Evolutionary conservation across 2,329 filamentous ascomycete genomes (phyloP), one percentile per base, ranked within the genome.

Genomic region (Endothia cerciana): DNA sequence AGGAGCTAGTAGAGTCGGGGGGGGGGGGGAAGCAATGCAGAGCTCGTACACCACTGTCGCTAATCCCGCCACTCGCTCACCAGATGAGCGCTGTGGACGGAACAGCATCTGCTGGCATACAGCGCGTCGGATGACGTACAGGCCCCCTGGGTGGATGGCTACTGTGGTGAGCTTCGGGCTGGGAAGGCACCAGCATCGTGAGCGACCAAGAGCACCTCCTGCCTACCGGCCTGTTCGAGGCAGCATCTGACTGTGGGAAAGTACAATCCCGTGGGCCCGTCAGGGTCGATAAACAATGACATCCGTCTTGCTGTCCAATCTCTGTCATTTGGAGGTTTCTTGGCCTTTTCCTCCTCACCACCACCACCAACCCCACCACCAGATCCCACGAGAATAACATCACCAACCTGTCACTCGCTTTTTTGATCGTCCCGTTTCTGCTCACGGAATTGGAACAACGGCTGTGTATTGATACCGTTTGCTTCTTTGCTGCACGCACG

Each of bases 371-470:
- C 36, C 11, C 17, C 57, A 56, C 33, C 43, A 41, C 60, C 59
- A 41, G 28, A 41, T 53, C 36, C 33, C 60, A 63, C 59, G 33
- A 65, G 40, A 62, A 60, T 45, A 40, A 59, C 56, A 62, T 66
- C 66, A 45, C 64, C 66, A 61, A 43, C 66, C 66, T 62, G 33
- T 22, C 60, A 49, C 63, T 68, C 60, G 33, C 22, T 68, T 68
- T 68, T 68, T 68, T 68, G 66, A 68, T 68, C 66, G 66, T 51
- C 47, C 61, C 45, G 55, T 41, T 49, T 43, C 28, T 43, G 22
- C 49, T 56, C 38, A 38, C 38, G 49, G 41, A 47, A 55, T 62
- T 63, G 38, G 57, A 57, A 56, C 30, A 61, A 28, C 57, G 59
- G 40, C 60, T 47, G 60, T 63, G 41, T 68, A 68, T 68, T 47